Evolutionary conservation across 495 filamentous ascomycete species (phyloP).

Genomic region (Penicillium coffeae): DNA sequence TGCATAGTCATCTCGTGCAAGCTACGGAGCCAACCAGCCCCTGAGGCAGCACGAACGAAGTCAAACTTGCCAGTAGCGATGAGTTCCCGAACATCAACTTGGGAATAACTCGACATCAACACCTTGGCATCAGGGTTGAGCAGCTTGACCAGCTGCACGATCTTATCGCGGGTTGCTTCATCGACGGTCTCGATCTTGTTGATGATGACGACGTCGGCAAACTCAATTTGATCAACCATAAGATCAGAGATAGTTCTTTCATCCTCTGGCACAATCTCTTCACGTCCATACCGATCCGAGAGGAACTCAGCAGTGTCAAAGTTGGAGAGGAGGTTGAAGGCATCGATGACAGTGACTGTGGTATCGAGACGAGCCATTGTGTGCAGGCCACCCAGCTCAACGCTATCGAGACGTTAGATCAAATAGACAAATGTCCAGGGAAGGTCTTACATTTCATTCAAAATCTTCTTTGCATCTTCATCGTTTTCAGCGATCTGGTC

Average conservation of each 20-base stretch:
- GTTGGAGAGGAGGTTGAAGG: conserved; percentile 54
- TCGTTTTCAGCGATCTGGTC: conserved; percentile 24
- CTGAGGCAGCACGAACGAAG: conserved; percentile 39
- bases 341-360: conserved; percentile 56
- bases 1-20: conserved; percentile 48
- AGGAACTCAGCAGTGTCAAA: conserved; percentile 57
- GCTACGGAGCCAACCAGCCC: conserved; percentile 47
- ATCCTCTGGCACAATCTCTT: conserved; percentile 48
- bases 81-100: conserved; percentile 48
- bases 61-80: conserved; percentile 47
- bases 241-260: conserved; percentile 58
- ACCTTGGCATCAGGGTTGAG: conserved; percentile 52
- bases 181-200: conserved; percentile 52
- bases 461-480: conserved; percentile 32
- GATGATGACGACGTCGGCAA: conserved; percentile 55
- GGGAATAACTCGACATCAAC: conserved; percentile 41
- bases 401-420: conserved; percentile 22
- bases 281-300: conserved; percentile 42
- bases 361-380: conserved; percentile 54
- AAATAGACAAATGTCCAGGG: neutral
- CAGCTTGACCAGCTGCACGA: conserved; percentile 40
- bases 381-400: conserved; percentile 48
- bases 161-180: conserved; percentile 31
- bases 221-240: conserved; percentile 61
- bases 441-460: conserved; percentile 35